Conservation (phyloP, 495 filamentous ascomycete species). For the Aspergillus ellipticus region DNA sequence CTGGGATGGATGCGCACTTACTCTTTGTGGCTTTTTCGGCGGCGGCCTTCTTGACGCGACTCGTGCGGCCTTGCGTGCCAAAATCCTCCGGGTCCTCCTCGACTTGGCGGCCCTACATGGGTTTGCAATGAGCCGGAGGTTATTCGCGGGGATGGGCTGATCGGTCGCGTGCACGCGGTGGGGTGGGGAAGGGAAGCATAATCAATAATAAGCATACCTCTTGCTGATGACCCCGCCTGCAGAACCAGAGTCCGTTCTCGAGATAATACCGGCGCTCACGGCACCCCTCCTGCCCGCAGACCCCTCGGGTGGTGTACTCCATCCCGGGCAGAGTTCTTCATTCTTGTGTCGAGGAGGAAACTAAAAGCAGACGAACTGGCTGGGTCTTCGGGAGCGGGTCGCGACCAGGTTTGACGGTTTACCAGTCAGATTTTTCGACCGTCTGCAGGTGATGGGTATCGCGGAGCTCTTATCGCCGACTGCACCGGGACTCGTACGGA, state of each 20-base stretch:
- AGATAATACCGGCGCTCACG: conserved; percentile 56
- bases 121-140: neutral
- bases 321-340: conserved; percentile 40
- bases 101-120: conserved; percentile 44
- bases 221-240: conserved; percentile 63
- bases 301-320: conserved; percentile 54
- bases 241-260: conserved; percentile 65
- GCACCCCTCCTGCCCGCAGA: conserved; percentile 63
- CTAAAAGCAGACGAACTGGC: too few relatives aligned
- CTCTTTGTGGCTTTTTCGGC: conserved; percentile 49
- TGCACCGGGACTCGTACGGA: too few relatives aligned
- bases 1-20: conserved; percentile 22
- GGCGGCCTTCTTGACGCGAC: conserved; percentile 50
- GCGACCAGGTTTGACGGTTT: neutral
- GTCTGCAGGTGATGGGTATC: neutral
- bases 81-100: conserved; percentile 77
- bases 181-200: neutral
- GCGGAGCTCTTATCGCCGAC: neutral
- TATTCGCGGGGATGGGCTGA: conserved; percentile 1
- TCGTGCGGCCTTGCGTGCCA: conserved; percentile 58
- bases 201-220: conserved; percentile 35
- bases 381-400: neutral
- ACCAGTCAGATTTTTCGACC: conserved; percentile 1
- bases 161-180: neutral
- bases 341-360: too few relatives aligned